Conservation (phyloP, 495 filamentous ascomycete species). For the Neurospora sp. region DNA sequence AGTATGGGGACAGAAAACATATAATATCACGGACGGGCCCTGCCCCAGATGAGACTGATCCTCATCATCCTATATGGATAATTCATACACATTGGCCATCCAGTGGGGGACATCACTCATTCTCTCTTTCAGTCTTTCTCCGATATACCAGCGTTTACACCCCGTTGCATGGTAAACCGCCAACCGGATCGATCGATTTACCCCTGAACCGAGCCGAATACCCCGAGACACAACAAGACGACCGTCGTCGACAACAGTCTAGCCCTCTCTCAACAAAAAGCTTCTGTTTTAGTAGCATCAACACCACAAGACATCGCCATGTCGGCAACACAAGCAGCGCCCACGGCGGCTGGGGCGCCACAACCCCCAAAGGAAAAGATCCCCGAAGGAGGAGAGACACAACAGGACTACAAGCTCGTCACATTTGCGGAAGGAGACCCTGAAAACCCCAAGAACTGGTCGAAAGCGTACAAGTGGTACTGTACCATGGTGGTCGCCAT, state of each 20-base stretch:
- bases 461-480: conserved; percentile 53
- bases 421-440: conserved; percentile 57
- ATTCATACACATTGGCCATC: neutral
- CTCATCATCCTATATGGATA: neutral
- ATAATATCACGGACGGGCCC: neutral
- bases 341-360: neutral
- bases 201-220: neutral
- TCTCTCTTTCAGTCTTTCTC: neutral
- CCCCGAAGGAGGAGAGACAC: conserved; percentile 2
- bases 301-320: neutral
- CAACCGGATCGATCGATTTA: neutral
- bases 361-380: conserved; percentile 4
- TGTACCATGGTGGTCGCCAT: conserved; percentile 55
- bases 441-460: conserved; percentile 62
- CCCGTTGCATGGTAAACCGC: neutral
- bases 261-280: neutral
- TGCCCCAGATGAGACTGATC: neutral
- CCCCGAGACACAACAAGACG: neutral
- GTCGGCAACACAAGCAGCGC: neutral
- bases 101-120: neutral
- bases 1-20: neutral
- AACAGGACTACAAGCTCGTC: conserved; percentile 53
- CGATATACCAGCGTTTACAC: neutral
- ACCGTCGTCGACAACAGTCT: neutral
- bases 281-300: neutral